Evolutionary conservation across 441 rosid genomes (phyloP), one percentile per base, ranked within the genome.

Genomic region (Bruguiera hainesii): DNA sequence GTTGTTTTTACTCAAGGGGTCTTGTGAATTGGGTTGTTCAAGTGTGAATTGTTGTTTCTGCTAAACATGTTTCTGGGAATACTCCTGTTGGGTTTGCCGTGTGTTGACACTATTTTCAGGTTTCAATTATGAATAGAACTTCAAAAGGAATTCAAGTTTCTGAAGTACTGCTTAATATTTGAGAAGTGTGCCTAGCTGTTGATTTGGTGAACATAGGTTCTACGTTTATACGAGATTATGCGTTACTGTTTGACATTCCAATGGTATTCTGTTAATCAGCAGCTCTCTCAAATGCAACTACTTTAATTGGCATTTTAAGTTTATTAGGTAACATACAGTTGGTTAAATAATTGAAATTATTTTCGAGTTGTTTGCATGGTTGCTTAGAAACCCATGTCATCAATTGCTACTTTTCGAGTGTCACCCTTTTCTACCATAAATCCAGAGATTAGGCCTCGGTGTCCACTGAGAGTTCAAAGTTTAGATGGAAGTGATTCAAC

Each of bases 391-490:
- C 50, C 60, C 63, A 85, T 86, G 88, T 75, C 79, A 23, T 79
- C 80, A 6, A 52, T 72, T 71, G 64, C 74, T 53, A 66, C 75
- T 67, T 80, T 76, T 51, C 21, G 26, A 64, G 60, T 67, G 3
- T 69, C 73, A 3, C 82, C 86, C 56, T 70, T n/a, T 71, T 60
- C 74, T 42, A 48, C 64, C 58, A 42, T 20, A 30, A 75, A 56
- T 76, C 64, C 66, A 39, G 71, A 68, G 46, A 60, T 55, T 16
- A 83, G 63, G 72, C 56, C 71, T 63, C 70, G 52, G 60, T 71
- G 82, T 66, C 75, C 74, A 75, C 80, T 84, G 42, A 81, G 81
- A 80, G 88, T 85, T 79, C 77, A 76, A 70, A 70, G 80, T 25
- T 64, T 73, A 59, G 77, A 58, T 2, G 76, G 63, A 28, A 74